Conservation (phyloP, 306 rosid genomes). For the Medicago arabica region DNA sequence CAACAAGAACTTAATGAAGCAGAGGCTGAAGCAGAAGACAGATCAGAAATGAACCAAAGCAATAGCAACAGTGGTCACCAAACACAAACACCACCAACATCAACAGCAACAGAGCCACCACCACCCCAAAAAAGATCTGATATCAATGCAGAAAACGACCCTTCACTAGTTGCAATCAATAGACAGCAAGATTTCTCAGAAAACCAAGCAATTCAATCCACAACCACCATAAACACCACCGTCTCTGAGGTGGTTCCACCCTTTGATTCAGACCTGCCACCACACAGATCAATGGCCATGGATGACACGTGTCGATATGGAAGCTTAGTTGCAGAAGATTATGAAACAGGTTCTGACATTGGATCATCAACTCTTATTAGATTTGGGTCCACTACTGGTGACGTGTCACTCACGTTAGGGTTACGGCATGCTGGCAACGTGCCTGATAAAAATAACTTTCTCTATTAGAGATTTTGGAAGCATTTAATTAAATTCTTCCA, state of each 20-base stretch:
- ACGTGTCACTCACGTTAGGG: slow-evolving; percentile 98
- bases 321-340: slow-evolving; percentile 48
- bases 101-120: slow-evolving; percentile 46
- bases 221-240: slow-evolving; percentile 43
- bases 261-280: slow-evolving; percentile 45
- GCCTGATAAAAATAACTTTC: slow-evolving; percentile 74
- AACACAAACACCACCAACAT: slow-evolving; percentile 72
- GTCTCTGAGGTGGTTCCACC: slow-evolving; percentile 57
- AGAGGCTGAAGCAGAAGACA: slow-evolving; percentile 43
- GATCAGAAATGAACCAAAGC: slow-evolving; percentile 51
- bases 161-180: slow-evolving; percentile 69
- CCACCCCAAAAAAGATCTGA: slow-evolving; percentile 59
- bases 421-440: slow-evolving; percentile 91
- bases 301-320: slow-evolving; percentile 69
- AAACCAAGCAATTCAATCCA: slow-evolving; percentile 54
- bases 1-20: slow-evolving; percentile 84
- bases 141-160: slow-evolving; percentile 78
- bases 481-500: slow-evolving; percentile 51
- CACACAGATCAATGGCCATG: slow-evolving; percentile 44
- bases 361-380: slow-evolving; percentile 78
- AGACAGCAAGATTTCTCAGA: slow-evolving; percentile 15
- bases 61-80: slow-evolving; percentile 43
- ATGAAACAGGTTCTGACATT: slow-evolving; percentile 64
- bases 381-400: slow-evolving; percentile 89
- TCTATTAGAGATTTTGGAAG: slow-evolving; percentile 80